These are phyloP conservation scores for Pachysandra terminalis DNA, from an alignment of 164 flowering plant species.

Conservation along the genomic window DNA sequence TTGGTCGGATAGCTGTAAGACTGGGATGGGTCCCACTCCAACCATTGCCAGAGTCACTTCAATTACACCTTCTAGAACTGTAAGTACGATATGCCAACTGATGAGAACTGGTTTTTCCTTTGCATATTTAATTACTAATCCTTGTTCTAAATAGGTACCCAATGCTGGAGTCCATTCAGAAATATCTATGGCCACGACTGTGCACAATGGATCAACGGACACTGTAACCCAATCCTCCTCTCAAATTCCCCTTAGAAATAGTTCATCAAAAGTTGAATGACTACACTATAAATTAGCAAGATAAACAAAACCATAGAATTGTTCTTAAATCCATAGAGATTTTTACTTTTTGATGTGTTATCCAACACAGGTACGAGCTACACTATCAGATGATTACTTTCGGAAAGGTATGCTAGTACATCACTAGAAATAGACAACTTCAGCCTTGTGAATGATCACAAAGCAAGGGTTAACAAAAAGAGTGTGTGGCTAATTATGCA, in stretches of 20 bases:
- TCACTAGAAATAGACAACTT: neutral
- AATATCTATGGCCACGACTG: slow-evolving; percentile 85
- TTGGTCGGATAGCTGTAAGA: slow-evolving; percentile 78
- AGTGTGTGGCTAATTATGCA: slow-evolving; percentile 23
- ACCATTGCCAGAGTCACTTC: slow-evolving; percentile 70
- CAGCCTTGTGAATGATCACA: neutral
- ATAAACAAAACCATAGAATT: neutral
- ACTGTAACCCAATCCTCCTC: slow-evolving; percentile 38
- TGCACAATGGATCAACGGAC: slow-evolving; percentile 62
- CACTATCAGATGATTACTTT: slow-evolving; percentile 95
- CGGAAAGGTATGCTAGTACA: slow-evolving; percentile 62
- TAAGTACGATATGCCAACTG: slow-evolving; percentile 31
- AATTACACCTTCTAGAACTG: slow-evolving; percentile 70
- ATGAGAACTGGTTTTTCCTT: neutral
- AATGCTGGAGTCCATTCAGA: slow-evolving; percentile 61
- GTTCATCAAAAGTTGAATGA: slow-evolving; percentile 1
- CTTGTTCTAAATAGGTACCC: slow-evolving; percentile 53
- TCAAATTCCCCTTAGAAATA: slow-evolving; percentile 6
- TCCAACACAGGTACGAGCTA: slow-evolving; percentile 63
- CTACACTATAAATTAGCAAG: neutral
- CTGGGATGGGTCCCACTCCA: slow-evolving; percentile 94
- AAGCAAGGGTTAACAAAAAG: neutral
- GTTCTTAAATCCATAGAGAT: neutral
- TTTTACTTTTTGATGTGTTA: slow-evolving; percentile 15
- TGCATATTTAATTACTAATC: slow-evolving; percentile 12